Conservation (phyloP, 2,329 filamentous ascomycete species). For the Colletotrichum sp. region DNA sequence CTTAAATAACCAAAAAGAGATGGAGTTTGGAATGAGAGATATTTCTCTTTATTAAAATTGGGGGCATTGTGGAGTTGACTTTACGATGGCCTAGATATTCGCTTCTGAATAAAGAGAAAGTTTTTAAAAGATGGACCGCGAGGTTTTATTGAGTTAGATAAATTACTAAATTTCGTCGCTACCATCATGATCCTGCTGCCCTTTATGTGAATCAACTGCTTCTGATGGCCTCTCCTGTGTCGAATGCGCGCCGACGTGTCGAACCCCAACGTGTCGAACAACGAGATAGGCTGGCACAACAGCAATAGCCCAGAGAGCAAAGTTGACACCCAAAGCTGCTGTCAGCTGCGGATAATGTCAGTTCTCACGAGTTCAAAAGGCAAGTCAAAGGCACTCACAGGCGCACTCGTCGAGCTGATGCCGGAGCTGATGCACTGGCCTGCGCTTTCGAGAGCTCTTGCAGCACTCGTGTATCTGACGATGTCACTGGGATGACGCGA, state of each 20-base stretch:
- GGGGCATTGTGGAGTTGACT: background rate
- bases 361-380: background rate
- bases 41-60: background rate
- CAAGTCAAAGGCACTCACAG: background rate
- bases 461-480: constrained; percentile 28
- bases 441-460: constrained; percentile 30
- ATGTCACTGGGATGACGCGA: constrained; percentile 29
- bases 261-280: background rate
- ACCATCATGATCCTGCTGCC: background rate
- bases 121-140: background rate
- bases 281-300: background rate
- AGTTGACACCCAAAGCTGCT: background rate
- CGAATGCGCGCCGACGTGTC: background rate
- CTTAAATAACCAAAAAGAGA: background rate
- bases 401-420: constrained; percentile 33
- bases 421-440: constrained; percentile 32
- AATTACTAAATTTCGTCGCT: background rate
- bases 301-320: background rate
- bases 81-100: background rate
- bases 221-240: background rate
- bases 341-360: background rate
- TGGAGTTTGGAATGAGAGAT: background rate
- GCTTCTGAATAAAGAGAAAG: background rate
- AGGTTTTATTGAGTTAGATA: background rate
- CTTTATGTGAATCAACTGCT: background rate